Base-by-base conservation (phyloP, 2,329 filamentous ascomycete genomes). In the Exophiala alcalophila region DNA sequence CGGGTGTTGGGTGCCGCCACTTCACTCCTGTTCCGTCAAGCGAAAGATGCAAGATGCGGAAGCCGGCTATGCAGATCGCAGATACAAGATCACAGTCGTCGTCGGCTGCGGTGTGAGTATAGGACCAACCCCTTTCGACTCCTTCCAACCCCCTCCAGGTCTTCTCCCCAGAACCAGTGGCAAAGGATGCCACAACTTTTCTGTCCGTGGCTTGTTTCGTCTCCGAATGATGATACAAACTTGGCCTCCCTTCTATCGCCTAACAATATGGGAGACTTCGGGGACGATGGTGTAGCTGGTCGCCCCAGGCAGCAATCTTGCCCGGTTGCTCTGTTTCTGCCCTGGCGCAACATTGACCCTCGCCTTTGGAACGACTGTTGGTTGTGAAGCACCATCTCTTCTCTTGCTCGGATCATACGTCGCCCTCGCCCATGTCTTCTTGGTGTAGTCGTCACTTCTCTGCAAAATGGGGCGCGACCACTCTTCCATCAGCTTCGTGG, bases 391-490 rank as follows among this genome's bases (percentile, higher is more conserved):
- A 33, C 45, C 40, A 8, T 50, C 43, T 32, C 38, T 28, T 14
- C 33, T 47, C 37, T 36, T 44, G 5, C 63, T 69, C 50, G 78
- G 78, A 60, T 83, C 80, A 58, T 78, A 83, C 21, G 72, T 71
- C 18, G 71, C 75, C 48, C 75, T 71, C 39, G 72, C 68, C 54
- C 79, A 74, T 35, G 76, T 72, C 49, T 86, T 81, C 72, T 95
- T 92, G 68, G 88, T 90, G 71, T 94, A 96, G 65, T 96, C 89
- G 58, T 95, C 89, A 49, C 86, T 94, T 55, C 89, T 83, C 70
- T 94, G 91, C 40, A 98, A 74, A 52, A 98, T 94, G 3, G 91
- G 90, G 27, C 92, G 77, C 53, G 89, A 95, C 92, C 92, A 98
- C 62, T 97, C 91, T 43, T 86, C 87, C 43, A 96, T 74, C n/a